phyloP scores from a whole-genome alignment of 208 protist species.

The Leishmania guyanensis region DNA sequence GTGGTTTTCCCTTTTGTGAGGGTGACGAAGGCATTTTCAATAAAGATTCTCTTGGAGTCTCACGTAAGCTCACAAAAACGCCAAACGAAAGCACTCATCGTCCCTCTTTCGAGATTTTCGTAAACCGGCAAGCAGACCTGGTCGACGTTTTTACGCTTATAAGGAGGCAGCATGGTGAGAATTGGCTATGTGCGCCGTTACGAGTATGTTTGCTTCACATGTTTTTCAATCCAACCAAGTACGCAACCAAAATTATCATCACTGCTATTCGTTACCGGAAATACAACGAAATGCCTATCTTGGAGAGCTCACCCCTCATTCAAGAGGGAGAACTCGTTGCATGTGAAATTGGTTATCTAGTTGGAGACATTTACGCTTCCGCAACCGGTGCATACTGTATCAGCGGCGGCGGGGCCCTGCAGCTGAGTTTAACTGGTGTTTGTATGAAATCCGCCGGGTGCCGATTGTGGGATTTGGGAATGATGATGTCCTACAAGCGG shows the following conservation, averaged over 20 bases:
- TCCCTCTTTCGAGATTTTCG: conserved; percentile 59
- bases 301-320: conserved; percentile 2
- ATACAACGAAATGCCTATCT: conserved; percentile 22
- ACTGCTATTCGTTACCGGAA: conserved; percentile 61
- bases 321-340: conserved; percentile 76
- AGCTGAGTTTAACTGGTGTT: conserved; percentile 59
- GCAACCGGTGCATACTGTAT: conserved; percentile 75
- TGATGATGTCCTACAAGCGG: conserved; percentile 83
- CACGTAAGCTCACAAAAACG: conserved; percentile 45
- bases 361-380: conserved; percentile 88
- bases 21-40: conserved; percentile 38
- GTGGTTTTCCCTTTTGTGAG: conserved; percentile 38
- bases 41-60: conserved; percentile 36
- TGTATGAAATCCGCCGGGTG: conserved; percentile 59
- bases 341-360: conserved; percentile 74
- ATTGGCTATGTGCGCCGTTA: conserved; percentile 80
- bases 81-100: conserved; percentile 26
- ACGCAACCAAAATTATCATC: conserved; percentile 71
- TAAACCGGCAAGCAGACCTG: conserved; percentile 76
- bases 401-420: conserved; percentile 71
- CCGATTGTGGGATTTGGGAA: conserved; percentile 89
- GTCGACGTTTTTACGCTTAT: conserved; percentile 65
- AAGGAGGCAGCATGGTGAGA: conserved; percentile 72
- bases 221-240: conserved; percentile 56
- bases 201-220: conserved; percentile 73